phyloP scores from a whole-genome alignment of 1,284 basidiomycete genomes.

The Leccinum huronense region DNA sequence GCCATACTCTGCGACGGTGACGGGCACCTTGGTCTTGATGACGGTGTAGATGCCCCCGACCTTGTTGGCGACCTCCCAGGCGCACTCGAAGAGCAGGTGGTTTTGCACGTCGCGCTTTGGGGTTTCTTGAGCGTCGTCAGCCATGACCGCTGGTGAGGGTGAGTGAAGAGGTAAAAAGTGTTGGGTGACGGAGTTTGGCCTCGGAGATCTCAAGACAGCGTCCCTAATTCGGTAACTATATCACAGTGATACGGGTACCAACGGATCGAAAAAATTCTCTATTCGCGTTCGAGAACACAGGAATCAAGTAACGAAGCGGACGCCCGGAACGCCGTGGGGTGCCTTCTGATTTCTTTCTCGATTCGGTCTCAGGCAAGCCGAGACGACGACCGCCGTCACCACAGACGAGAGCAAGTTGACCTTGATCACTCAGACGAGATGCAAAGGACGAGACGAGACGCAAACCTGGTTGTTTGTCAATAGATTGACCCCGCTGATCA shows the following conservation, averaged over 20 bases:
- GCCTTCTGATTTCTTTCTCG: neutral
- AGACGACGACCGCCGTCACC: conserved; percentile 40
- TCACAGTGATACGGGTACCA: neutral
- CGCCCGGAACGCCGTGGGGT: conserved; percentile 1
- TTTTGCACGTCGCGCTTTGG: conserved; percentile 72
- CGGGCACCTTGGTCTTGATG: conserved; percentile 98
- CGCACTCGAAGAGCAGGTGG: conserved; percentile 83
- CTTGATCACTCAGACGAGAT: conserved; percentile 24
- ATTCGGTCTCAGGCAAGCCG: conserved; percentile 23
- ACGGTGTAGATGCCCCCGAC: conserved; percentile 99
- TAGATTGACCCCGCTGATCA: conserved; percentile 70
- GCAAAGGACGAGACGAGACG: neutral
- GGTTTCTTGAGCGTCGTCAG: conserved; percentile 25
- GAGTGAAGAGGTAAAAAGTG: conserved; percentile 3
- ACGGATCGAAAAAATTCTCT: neutral
- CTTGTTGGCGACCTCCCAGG: conserved; percentile 96
- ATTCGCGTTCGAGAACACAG: neutral
- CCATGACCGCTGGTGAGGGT: conserved; percentile 20
- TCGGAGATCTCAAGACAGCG: conserved; percentile 14
- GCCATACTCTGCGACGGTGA: conserved; percentile 92
- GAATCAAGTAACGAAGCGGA: neutral
- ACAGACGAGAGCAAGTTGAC: conserved; percentile 47
- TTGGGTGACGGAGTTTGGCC: conserved; percentile 9
- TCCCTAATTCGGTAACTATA: conserved; percentile 27
- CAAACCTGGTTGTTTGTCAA: conserved; percentile 81